Percentiles rank a stretch among this genome's conserved stretches.
Evolutionary conservation across 1,139 yeast genomes (phyloP).

Genomic region (Geotrichum candidum): DNA sequence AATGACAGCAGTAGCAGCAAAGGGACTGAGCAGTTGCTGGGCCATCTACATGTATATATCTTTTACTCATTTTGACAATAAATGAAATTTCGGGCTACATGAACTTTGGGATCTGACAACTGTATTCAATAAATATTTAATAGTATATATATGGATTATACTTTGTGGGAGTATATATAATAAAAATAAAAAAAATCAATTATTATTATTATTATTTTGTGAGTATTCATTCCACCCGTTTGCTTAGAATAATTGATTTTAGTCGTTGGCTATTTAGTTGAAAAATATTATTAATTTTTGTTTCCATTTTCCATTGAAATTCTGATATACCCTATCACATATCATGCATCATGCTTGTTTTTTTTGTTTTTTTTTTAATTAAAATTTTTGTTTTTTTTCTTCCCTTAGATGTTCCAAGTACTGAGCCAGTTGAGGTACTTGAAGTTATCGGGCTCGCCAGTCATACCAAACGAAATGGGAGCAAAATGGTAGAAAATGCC

Average conservation of each 20-base stretch:
- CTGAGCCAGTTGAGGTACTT: slow-evolving; percentile 66
- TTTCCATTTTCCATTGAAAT: too few species aligned
- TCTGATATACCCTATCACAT: too few species aligned
- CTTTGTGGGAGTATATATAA: not conserved
- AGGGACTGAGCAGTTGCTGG: not conserved
- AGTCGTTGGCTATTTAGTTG: too few species aligned
- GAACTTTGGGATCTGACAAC: not conserved
- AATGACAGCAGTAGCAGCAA: not conserved
- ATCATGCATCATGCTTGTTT: not conserved
- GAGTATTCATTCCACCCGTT: too few species aligned
- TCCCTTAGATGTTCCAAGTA: slow-evolving; percentile 56
- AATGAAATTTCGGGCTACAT: not conserved
- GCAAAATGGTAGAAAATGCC: slow-evolving; percentile 69
- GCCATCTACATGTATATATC: too few species aligned
- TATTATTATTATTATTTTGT: not conserved
- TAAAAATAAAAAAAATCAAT: too few species aligned
- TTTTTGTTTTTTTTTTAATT: not conserved
- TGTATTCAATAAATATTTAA: not conserved
- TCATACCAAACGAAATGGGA: slow-evolving; percentile 85
- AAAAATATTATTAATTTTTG: too few species aligned
- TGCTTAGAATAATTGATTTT: too few species aligned
- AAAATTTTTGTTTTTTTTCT: not conserved
- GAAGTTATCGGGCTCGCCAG: slow-evolving; percentile 66
- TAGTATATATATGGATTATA: not conserved
- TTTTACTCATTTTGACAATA: too few species aligned